Percentiles rank a stretch among this genome's conserved stretches.
phyloP scores from a whole-genome alignment of 345 rosid genomes.

The Lagerstroemia speciosa region DNA sequence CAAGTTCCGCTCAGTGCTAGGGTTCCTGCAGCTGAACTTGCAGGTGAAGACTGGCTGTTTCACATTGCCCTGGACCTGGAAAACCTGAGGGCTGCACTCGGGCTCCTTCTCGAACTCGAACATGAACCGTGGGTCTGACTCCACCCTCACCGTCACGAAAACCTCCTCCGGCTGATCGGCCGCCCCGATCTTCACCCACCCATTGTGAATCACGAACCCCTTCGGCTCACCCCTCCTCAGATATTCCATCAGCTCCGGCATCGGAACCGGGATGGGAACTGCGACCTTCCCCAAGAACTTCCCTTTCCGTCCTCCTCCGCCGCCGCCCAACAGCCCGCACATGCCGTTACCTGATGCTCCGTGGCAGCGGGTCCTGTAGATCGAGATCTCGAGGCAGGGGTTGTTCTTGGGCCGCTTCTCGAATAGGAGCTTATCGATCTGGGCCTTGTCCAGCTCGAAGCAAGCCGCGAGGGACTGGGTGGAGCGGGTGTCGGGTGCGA shows the following conservation, averaged over 20 bases:
- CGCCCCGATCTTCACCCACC: slow-evolving; percentile 65
- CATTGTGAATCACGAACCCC: slow-evolving; percentile 47
- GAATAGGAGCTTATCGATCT: slow-evolving; percentile 24
- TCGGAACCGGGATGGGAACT: slow-evolving; percentile 24
- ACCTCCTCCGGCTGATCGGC: slow-evolving; percentile 39
- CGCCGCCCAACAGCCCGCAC: slow-evolving; percentile 26
- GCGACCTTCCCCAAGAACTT: slow-evolving; percentile 53
- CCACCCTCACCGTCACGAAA: slow-evolving; percentile 44
- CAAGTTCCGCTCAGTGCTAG: slow-evolving; percentile 43
- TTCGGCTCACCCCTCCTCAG: slow-evolving; percentile 46
- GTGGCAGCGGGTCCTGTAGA: slow-evolving; percentile 25
- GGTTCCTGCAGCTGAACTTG: slow-evolving; percentile 67
- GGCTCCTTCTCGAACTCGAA: slow-evolving; percentile 86
- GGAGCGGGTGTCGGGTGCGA: slow-evolving; percentile 6
- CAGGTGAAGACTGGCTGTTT: slow-evolving; percentile 92
- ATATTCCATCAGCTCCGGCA: slow-evolving; percentile 25
- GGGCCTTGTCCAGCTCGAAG: slow-evolving; percentile 45
- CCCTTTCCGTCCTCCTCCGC: slow-evolving; percentile 18
- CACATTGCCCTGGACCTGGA: slow-evolving; percentile 77
- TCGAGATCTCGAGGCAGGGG: slow-evolving; percentile 31
- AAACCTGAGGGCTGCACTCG: slow-evolving; percentile 93
- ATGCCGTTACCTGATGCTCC: slow-evolving; percentile 13
- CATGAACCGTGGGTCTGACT: slow-evolving; percentile 86
- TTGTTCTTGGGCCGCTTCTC: slow-evolving; percentile 16
- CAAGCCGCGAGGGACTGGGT: slow-evolving; percentile 51